Evolutionary conservation across 805 yeast genomes (phyloP).

Genomic region (Kurtzmaniella fragi): DNA sequence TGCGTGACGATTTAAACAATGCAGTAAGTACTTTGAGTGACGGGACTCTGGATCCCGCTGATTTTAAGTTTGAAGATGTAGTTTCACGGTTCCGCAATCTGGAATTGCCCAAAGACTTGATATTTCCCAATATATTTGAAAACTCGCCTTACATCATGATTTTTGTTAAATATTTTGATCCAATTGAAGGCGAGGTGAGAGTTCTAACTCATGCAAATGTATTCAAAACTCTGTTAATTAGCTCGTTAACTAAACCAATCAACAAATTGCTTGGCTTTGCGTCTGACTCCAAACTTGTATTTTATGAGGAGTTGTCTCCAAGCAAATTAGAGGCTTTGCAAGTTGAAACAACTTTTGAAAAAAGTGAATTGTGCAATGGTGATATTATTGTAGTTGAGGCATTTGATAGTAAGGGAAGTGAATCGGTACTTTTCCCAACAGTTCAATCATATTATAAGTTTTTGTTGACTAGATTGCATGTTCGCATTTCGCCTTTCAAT

Average conservation of each 20-base stretch:
- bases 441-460: slow-evolving; percentile 48
- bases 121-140: slow-evolving; percentile 12
- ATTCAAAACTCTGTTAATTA: slow-evolving; percentile 41
- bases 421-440: slow-evolving; percentile 9
- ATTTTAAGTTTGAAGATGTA: slow-evolving; percentile 19
- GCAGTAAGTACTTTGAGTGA: slow-evolving; percentile 17
- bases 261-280: slow-evolving; percentile 37
- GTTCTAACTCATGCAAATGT: slow-evolving; percentile 63
- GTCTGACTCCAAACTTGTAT: slow-evolving; percentile 25
- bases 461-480: slow-evolving; percentile 56
- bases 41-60: slow-evolving; percentile 12
- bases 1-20: slow-evolving; percentile 32
- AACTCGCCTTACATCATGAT: slow-evolving; percentile 19
- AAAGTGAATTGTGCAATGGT: slow-evolving; percentile 60
- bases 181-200: slow-evolving; percentile 42
- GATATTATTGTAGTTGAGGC: slow-evolving; percentile 51
- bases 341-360: slow-evolving; percentile 39
- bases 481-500: slow-evolving; percentile 44
- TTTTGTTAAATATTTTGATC: slow-evolving; percentile 68
- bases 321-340: slow-evolving; percentile 44
- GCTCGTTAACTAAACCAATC: slow-evolving; percentile 35
- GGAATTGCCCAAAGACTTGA: slow-evolving; percentile 1
- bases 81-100: background rate
- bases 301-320: slow-evolving; percentile 61
- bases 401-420: slow-evolving; percentile 9